Percentiles rank a stretch among this genome's conserved stretches.
Evolutionary conservation across 2,329 filamentous ascomycete species (phyloP).

Genomic region (Cryphonectria radicalis): DNA sequence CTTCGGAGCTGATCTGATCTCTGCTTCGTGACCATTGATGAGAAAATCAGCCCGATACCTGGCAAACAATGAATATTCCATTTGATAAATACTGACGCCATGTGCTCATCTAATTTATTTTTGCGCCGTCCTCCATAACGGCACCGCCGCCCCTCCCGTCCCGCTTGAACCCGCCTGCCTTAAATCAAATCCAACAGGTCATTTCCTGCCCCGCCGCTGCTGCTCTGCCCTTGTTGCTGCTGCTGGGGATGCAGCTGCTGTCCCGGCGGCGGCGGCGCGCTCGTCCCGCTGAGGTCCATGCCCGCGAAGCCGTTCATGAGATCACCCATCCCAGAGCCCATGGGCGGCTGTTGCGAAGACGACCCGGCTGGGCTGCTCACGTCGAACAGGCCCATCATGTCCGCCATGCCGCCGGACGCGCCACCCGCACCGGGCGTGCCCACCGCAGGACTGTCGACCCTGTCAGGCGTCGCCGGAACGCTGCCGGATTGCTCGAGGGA

Average conservation of each 20-base stretch:
- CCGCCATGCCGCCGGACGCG: constrained; percentile 57
- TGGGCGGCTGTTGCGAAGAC: constrained; percentile 38
- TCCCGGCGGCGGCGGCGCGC: constrained; percentile 66
- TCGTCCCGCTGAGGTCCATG: constrained; percentile 72
- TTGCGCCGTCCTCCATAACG: constrained; percentile 5
- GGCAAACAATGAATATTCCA: background rate
- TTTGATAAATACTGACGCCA: constrained; percentile 18
- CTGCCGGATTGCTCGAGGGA: constrained; percentile 65
- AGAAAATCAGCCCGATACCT: background rate
- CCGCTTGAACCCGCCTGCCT: background rate
- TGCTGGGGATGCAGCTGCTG: constrained; percentile 56
- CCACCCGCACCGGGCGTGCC: constrained; percentile 38
- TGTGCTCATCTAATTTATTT: constrained; percentile 20
- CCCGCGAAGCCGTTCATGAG: constrained; percentile 87
- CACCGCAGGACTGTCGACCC: constrained; percentile 65
- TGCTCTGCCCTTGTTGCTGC: constrained; percentile 50
- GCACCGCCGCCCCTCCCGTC: background rate
- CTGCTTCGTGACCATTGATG: background rate
- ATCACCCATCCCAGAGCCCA: constrained; percentile 69
- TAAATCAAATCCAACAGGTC: constrained; percentile 66
- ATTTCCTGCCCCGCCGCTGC: constrained; percentile 50
- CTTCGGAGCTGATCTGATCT: background rate
- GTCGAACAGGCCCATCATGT: constrained; percentile 73
- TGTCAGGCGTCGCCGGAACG: constrained; percentile 66
- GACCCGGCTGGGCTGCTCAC: constrained; percentile 49